These are phyloP conservation scores for Fusarium sp. DNA, from an alignment of 2,329 filamentous ascomycete genomes.

Conservation along the genomic window DNA sequence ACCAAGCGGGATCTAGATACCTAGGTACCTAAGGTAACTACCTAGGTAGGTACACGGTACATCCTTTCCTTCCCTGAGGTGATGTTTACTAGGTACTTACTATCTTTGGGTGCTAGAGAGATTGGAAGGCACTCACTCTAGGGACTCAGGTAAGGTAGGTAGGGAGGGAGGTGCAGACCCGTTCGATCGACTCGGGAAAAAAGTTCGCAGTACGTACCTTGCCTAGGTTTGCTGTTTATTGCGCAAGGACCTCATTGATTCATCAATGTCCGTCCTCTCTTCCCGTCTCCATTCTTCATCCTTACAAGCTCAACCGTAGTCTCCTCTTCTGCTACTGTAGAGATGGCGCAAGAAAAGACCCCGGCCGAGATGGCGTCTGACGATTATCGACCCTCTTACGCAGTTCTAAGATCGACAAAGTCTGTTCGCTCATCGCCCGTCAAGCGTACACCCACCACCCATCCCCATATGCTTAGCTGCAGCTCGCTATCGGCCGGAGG, in stretches of 20 bases:
- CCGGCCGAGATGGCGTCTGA: constrained; percentile 15
- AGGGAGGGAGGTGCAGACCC: neutral
- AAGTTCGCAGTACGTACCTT: neutral
- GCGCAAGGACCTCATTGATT: neutral
- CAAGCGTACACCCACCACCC: constrained; percentile 1
- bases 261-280: neutral
- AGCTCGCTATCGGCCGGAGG: constrained; percentile 35
- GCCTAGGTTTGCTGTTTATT: neutral
- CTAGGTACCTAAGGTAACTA: no score
- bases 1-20: constrained; percentile 27
- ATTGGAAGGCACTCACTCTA: neutral
- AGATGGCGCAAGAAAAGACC: constrained; percentile 17
- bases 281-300: neutral
- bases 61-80: neutral
- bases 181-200: neutral
- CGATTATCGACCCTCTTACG: constrained; percentile 20
- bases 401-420: constrained; percentile 26
- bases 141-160: neutral
- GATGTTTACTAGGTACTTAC: neutral
- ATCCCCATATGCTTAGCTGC: constrained; percentile 36
- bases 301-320: constrained; percentile 8
- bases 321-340: constrained; percentile 7
- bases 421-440: constrained; percentile 29
- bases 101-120: neutral
- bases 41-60: neutral